phyloP scores from a whole-genome alignment of 2,329 filamentous ascomycete species.

The Rutstroemia sp. region DNA sequence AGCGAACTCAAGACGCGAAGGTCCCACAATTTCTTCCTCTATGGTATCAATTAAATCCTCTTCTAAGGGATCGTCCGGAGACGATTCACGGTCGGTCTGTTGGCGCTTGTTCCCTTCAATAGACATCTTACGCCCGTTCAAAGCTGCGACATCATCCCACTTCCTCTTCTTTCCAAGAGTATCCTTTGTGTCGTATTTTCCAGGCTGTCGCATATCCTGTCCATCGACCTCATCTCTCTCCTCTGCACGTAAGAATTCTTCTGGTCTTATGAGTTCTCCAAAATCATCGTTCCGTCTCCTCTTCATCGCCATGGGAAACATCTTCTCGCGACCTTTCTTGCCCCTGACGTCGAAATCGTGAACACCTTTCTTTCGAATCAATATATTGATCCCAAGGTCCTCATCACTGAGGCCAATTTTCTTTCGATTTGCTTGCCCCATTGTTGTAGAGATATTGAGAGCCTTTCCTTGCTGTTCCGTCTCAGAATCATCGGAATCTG shows the following conservation, averaged over 20 bases:
- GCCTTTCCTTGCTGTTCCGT: constrained; percentile 86
- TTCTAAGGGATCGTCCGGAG: constrained; percentile 35
- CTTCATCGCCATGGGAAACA: constrained; percentile 81
- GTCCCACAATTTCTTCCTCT: constrained; percentile 50
- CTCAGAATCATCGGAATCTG: constrained; percentile 82
- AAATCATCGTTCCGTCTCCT: constrained; percentile 81
- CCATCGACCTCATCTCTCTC: constrained; percentile 73
- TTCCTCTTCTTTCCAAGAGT: constrained; percentile 86
- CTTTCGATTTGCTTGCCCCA: constrained; percentile 76
- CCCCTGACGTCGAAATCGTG: constrained; percentile 88
- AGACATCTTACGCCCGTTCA: constrained; percentile 32
- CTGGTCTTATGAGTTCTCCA: constrained; percentile 85
- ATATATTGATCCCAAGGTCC: constrained; percentile 83
- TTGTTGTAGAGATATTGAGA: constrained; percentile 77
- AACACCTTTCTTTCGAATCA: constrained; percentile 82
- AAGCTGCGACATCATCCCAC: constrained; percentile 66
- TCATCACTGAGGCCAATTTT: constrained; percentile 83
- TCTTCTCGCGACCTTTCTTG: constrained; percentile 85
- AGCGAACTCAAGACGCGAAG: constrained; percentile 65
- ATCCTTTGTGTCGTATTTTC: constrained; percentile 45
- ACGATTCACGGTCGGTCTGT: constrained; percentile 33
- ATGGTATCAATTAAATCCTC: constrained; percentile 53
- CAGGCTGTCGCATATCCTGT: constrained; percentile 48
- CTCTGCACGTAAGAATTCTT: constrained; percentile 89
- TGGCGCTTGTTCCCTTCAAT: constrained; percentile 53